Evolutionary conservation across 805 yeast species (phyloP), one percentile per base, ranked within the genome.

Genomic region (Candida khao-thaluensis): DNA sequence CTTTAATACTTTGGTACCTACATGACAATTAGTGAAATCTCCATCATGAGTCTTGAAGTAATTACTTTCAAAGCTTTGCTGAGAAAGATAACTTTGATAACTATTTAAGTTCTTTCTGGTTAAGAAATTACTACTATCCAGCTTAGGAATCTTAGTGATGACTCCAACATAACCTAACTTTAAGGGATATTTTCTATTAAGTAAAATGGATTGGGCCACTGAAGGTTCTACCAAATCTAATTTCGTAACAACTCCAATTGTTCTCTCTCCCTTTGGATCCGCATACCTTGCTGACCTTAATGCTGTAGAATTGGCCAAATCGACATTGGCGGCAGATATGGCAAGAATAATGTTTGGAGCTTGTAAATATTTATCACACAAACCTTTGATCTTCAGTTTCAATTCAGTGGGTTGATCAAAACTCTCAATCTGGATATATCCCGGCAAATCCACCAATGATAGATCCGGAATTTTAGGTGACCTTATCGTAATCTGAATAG

Each of bases 161-260:
- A 95, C 98, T 41, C 99, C 99, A 15, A 93, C 98, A 57, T 93
- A 93, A 0, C 99, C 99, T 95, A 93, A 86, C 52, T 76, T 81
- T 44, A 93, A 68, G 0, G 99, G 98, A 54, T 95, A 95, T 53
- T 82, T 85, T 47, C 74, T 79, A 61, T 91, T 91, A 20, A 76
- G 72, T 44, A 93, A 66, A 15, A 86, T 76, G 6, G 66, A 70
- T 35, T 77, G 74, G 0, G 96, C 99, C 11, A 71, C 61, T 31
- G 73, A 74, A 0, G 96, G 84, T 17, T 81, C 85, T 2, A 95
- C 95, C 38, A 93, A 71, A 62, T 93, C 99, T 59, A 95, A 62
- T 57, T 93, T 93, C 3, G 99, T 93, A 38, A 93, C 80, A 7
- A 93, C 98, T 37, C 99, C 99, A 45, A 93, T 84, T 0, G 99